Conservation (phyloP, 768 basidiomycete genomes). For the Mycena olivaceomarginata region DNA sequence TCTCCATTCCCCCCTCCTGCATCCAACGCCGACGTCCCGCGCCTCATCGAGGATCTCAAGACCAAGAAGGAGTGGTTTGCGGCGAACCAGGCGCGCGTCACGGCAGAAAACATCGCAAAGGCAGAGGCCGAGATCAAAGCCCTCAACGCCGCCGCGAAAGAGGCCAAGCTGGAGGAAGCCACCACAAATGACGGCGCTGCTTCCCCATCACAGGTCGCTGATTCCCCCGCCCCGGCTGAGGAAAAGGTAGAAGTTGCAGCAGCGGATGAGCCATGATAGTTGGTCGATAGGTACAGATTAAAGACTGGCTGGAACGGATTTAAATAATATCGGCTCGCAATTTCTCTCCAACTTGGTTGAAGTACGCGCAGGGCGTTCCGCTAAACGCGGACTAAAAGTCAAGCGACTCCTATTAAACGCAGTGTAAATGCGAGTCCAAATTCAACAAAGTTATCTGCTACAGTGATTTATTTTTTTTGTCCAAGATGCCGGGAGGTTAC, state of each 20-base stretch:
- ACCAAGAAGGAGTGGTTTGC: slow-evolving; percentile 97
- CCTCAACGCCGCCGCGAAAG: slow-evolving; percentile 67
- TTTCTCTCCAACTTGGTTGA: background rate
- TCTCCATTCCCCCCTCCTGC: slow-evolving; percentile 96
- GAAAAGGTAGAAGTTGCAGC: slow-evolving; percentile 63
- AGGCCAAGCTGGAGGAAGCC: slow-evolving; percentile 46
- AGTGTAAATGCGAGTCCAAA: background rate
- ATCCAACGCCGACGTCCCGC: slow-evolving; percentile 83
- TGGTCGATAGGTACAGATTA: slow-evolving; percentile 19
- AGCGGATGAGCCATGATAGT: slow-evolving; percentile 51
- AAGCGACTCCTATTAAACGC: no score
- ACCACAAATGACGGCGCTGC: slow-evolving; percentile 54
- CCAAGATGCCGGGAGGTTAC: slow-evolving; percentile 10
- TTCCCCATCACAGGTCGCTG: slow-evolving; percentile 52
- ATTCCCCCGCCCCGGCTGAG: slow-evolving; percentile 55
- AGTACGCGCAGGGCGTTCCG: no score
- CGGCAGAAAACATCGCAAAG: slow-evolving; percentile 87
- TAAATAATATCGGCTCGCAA: slow-evolving; percentile 42
- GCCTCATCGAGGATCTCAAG: slow-evolving; percentile 92
- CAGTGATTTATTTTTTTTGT: background rate
- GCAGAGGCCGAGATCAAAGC: slow-evolving; percentile 86
- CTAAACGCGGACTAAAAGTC: no score
- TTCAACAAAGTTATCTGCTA: slow-evolving; percentile 1
- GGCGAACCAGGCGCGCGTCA: slow-evolving; percentile 91
- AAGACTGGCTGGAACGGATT: slow-evolving; percentile 40